Conservation (phyloP, 345 rosid genomes). For the Eucalyptus erythrocorys region DNA sequence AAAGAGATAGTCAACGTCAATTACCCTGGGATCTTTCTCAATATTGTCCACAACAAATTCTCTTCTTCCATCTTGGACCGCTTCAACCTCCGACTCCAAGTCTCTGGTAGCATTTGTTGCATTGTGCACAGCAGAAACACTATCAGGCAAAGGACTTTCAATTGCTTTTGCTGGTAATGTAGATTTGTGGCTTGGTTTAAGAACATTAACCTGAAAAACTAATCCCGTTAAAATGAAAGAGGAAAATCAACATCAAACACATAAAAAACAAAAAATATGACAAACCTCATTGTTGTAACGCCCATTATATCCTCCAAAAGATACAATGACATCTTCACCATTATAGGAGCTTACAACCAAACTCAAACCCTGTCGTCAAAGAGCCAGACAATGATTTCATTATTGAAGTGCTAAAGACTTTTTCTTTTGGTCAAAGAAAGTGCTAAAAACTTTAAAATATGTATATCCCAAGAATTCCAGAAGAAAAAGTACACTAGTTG, state of each 20-base stretch:
- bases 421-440: background rate
- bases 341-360: constrained; percentile 67
- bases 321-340: constrained; percentile 79
- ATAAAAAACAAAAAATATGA: background rate
- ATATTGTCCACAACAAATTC: constrained; percentile 76
- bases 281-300: constrained; percentile 86
- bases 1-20: background rate
- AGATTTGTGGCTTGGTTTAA: constrained; percentile 93
- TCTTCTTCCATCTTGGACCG: constrained; percentile 73
- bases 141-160: constrained; percentile 53
- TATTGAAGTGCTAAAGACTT: background rate
- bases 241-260: background rate
- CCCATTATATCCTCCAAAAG: constrained; percentile 98
- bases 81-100: constrained; percentile 71
- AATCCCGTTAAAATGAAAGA: background rate
- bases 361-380: constrained; percentile 68
- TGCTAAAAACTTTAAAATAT: background rate
- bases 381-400: background rate
- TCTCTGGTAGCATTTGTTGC: constrained; percentile 68
- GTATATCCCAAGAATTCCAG: background rate
- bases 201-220: constrained; percentile 57
- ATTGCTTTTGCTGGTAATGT: constrained; percentile 57
- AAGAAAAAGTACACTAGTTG: background rate
- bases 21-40: constrained; percentile 49
- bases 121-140: constrained; percentile 69